Percentiles rank a stretch among this genome's conserved stretches.
phyloP scores from a whole-genome alignment of 768 basidiomycete genomes.

The Boletus reticuloceps region DNA sequence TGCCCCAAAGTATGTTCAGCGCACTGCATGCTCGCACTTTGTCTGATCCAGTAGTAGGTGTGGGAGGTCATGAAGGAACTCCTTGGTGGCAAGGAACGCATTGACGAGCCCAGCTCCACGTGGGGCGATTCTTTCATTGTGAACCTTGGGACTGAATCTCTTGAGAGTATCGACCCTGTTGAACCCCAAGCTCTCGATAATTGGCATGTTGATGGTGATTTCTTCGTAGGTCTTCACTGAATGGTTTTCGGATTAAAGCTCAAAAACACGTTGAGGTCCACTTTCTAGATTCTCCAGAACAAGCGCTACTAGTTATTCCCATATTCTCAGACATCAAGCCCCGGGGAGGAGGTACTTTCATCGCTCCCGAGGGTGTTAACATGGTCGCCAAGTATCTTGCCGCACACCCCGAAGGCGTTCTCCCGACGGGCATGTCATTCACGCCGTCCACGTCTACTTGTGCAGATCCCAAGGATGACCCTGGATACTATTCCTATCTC shows the following conservation, averaged over 20 bases:
- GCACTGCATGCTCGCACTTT: background rate
- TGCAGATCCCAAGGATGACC: no score
- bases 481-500: no score
- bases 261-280: background rate
- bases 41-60: background rate
- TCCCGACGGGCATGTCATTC: no score
- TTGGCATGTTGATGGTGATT: background rate
- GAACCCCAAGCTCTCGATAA: background rate
- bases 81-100: background rate
- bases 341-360: background rate
- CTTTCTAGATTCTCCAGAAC: background rate
- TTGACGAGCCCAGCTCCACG: background rate
- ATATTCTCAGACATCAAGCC: background rate
- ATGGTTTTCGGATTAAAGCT: background rate
- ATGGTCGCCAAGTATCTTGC: no score
- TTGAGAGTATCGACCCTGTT: background rate
- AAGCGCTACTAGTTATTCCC: background rate
- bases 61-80: constrained; percentile 1
- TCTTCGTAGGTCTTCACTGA: background rate
- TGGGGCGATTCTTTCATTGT: background rate
- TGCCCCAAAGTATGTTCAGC: constrained; percentile 45
- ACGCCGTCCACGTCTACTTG: no score
- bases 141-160: background rate
- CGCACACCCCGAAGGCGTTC: no score
- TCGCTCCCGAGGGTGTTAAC: no score